These are phyloP conservation scores for Bruguiera hainesii DNA, from an alignment of 441 rosid species.

Conservation along the genomic window DNA sequence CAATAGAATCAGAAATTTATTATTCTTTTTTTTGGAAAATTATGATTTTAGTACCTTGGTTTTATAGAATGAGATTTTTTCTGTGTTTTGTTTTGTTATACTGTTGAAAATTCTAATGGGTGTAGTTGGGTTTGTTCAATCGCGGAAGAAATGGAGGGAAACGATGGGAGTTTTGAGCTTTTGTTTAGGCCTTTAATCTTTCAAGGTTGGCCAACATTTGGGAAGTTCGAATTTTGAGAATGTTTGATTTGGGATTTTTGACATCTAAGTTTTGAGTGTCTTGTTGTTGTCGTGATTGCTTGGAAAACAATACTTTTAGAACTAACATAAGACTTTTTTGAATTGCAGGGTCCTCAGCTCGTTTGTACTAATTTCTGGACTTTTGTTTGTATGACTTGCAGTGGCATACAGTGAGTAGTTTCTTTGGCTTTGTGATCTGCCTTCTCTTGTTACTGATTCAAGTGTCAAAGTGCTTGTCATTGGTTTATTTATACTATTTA, in stretches of 20 bases:
- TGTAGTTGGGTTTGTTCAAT: background rate
- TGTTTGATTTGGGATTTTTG: no score
- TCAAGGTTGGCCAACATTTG: background rate
- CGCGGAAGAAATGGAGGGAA: background rate
- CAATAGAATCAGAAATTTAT: no score
- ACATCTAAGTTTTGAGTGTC: no score
- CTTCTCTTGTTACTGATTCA: no score
- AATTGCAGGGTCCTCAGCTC: conserved; percentile 93
- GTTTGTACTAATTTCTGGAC: conserved; percentile 97
- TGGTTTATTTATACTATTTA: no score
- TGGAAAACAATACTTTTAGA: background rate
- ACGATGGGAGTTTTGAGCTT: background rate
- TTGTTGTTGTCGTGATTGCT: background rate
- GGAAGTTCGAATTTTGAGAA: no score
- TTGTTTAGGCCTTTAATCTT: background rate
- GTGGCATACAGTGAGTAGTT: conserved; percentile 94
- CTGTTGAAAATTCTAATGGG: background rate
- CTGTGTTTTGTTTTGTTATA: background rate
- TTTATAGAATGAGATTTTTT: no score
- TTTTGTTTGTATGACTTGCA: conserved; percentile 80
- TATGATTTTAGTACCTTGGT: no score
- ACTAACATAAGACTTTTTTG: conserved; percentile 9
- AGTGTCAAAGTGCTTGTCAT: no score
- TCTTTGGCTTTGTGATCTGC: conserved; percentile 9
- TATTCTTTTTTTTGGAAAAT: no score